A percentile compares a stretch with the other conserved stretches of the same genome.
phyloP scores from a whole-genome alignment of 2,329 filamentous ascomycete species.

The Dissoconium aciculare region DNA sequence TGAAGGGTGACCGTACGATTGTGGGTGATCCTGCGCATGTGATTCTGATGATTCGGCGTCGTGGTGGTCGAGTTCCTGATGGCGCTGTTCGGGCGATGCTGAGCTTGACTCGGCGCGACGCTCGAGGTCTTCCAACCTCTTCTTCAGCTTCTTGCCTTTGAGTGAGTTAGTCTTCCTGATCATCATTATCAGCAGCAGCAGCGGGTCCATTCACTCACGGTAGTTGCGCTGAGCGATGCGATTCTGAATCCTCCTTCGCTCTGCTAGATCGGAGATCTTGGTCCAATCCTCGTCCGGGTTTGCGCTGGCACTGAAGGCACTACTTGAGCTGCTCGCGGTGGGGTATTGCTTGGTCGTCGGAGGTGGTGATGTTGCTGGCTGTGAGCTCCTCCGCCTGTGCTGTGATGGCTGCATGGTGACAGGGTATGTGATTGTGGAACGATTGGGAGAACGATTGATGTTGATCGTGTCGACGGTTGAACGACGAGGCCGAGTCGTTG shows the following conservation, averaged over 20 bases:
- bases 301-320: slow-evolving; percentile 84
- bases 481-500: too few species aligned
- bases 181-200: too few species aligned
- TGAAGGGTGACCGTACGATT: slow-evolving; percentile 11
- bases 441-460: too few species aligned
- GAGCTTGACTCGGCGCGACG: slow-evolving; percentile 53
- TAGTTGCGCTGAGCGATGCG: slow-evolving; percentile 96
- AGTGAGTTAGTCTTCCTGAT: slow-evolving; percentile 16
- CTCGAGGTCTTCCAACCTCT: slow-evolving; percentile 72
- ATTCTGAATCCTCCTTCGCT: slow-evolving; percentile 89
- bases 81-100: slow-evolving; percentile 44
- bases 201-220: too few species aligned
- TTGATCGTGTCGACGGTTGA: too few species aligned
- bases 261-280: slow-evolving; percentile 93
- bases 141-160: slow-evolving; percentile 82
- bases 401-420: too few species aligned
- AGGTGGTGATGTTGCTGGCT: slow-evolving; percentile 10
- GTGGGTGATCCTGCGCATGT: slow-evolving; percentile 4
- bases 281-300: slow-evolving; percentile 98
- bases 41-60: not conserved
- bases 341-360: slow-evolving; percentile 44
- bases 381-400: too few species aligned
- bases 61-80: slow-evolving; percentile 32
- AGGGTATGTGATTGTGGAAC: too few species aligned
- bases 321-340: slow-evolving; percentile 64